Evolutionary conservation across 371 early-diverging fungal species (phyloP), one percentile per base, ranked within the genome.

Genomic region (Syncephalastrum racemosum): DNA sequence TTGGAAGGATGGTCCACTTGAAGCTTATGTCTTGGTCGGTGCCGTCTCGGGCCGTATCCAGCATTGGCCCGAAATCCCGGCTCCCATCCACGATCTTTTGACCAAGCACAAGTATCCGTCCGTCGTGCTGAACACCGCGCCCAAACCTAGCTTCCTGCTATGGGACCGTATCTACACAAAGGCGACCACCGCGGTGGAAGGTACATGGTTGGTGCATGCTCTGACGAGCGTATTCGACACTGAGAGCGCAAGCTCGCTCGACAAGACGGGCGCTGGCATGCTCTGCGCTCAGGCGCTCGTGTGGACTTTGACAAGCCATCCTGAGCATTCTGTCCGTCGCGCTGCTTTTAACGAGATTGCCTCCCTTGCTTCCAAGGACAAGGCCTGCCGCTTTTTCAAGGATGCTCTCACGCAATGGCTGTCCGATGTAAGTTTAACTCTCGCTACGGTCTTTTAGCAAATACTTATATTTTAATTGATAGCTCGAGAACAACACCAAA

Each of bases 121-220:
- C 36, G 58, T 63, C 4, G 20, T 75, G 27, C 63, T 73, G 46
- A 64, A 60, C 10, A 58, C 68, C 7, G 58, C 66, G 27, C 79
- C 77, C 44, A 90, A 88, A 56, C 81, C 84, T 42, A 87, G 92
- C 13, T 88, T 90, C 57, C 72, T 93, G 27, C 65, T 93, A 46
- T 87, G 87, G 82, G 93, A 93, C 55, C 90, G 89, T 70, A 84
- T 90, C 18, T 93, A 88, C 62, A 81, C 83, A 53, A 93, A 93
- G 67, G 80, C 92, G 40, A 62, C 83, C 4, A 68, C 68, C 14
- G 68, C 82, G 3, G 79, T 81, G n/a, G 93, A 92, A 58, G 85
- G 85, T 24, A 71, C 80, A 23, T 96, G 91, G 90, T 69, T 86
- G 24, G 71, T 88, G 13, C 82, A 86, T 49, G 80, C 89, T 18